Percentiles rank a stretch among this genome's conserved stretches.
phyloP scores from a whole-genome alignment of 495 filamentous ascomycete genomes.

The Aspergillus campestris region DNA sequence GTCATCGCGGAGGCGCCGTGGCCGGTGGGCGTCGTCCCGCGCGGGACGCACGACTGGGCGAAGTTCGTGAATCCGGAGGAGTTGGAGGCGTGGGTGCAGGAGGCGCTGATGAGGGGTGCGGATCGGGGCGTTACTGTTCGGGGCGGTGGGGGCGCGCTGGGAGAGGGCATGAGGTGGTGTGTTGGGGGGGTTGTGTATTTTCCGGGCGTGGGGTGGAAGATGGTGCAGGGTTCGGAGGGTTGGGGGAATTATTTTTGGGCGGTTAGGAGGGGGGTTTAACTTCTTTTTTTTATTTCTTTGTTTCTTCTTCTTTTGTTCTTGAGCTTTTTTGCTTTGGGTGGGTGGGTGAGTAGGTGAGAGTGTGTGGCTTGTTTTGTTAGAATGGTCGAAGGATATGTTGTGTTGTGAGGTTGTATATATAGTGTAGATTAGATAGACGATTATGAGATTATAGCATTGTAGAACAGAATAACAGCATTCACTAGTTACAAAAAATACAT shows the following conservation, averaged over 20 bases:
- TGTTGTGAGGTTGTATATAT: too few species aligned
- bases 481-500: too few species aligned
- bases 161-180: conserved; percentile 52
- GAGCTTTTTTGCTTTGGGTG: too few species aligned
- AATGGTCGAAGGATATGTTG: too few species aligned
- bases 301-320: conserved; percentile 47
- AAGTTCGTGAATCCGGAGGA: conserved; percentile 91
- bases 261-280: conserved; percentile 51
- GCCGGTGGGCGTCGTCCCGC: conserved; percentile 76
- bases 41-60: conserved; percentile 88
- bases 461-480: too few species aligned
- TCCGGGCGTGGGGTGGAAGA: conserved; percentile 85
- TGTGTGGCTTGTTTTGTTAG: too few species aligned
- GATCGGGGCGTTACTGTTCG: conserved; percentile 29
- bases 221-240: conserved; percentile 71
- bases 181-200: conserved; percentile 68
- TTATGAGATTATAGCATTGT: too few species aligned
- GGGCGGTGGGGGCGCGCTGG: conserved; percentile 44
- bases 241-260: conserved; percentile 97
- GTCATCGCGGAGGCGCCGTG: conserved; percentile 75
- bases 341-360: too few species aligned
- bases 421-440: too few species aligned
- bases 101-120: conserved; percentile 30
- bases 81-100: conserved; percentile 52
- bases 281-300: conserved; percentile 10